Evolutionary conservation across 2,329 filamentous ascomycete species (phyloP).

Genomic region (Aspergillus sclerotialis): DNA sequence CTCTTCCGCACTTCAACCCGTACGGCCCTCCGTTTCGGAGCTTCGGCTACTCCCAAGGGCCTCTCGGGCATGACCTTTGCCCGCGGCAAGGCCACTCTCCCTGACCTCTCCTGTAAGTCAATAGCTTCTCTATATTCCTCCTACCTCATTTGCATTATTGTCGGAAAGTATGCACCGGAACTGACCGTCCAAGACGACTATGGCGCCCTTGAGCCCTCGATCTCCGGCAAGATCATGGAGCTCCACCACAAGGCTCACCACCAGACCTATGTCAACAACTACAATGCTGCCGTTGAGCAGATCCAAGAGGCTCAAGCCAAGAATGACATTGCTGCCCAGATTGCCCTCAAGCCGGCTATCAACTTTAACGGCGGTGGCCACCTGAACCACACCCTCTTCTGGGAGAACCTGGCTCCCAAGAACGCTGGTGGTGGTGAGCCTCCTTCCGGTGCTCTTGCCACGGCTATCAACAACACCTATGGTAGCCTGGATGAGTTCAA

Average conservation of each 20-base stretch:
- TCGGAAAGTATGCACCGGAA: not conserved
- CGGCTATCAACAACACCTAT: conserved; percentile 54
- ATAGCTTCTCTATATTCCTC: not conserved
- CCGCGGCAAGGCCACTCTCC: conserved; percentile 85
- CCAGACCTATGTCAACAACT: conserved; percentile 84
- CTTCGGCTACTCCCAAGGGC: conserved; percentile 47
- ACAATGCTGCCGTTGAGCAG: conserved; percentile 73
- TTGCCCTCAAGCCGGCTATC: conserved; percentile 53
- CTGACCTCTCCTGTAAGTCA: conserved; percentile 71
- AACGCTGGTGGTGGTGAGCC: conserved; percentile 56
- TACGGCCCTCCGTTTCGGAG: conserved; percentile 62
- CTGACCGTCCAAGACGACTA: conserved; percentile 68
- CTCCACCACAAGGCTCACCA: conserved; percentile 93
- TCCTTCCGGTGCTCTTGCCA: conserved; percentile 50
- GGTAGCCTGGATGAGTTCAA: conserved; percentile 54
- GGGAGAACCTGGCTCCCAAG: conserved; percentile 61
- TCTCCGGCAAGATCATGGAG: conserved; percentile 93
- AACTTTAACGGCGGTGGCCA: conserved; percentile 61
- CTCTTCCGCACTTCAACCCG: conserved; percentile 68
- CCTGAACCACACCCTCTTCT: conserved; percentile 59
- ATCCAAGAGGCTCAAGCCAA: conserved; percentile 52
- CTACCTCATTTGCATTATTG: not conserved
- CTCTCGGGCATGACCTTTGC: conserved; percentile 69
- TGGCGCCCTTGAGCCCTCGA: conserved; percentile 76
- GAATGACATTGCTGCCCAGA: conserved; percentile 50